These are phyloP conservation scores for Knufia fluminis DNA, from an alignment of 2,329 filamentous ascomycete genomes.

Conservation along the genomic window DNA sequence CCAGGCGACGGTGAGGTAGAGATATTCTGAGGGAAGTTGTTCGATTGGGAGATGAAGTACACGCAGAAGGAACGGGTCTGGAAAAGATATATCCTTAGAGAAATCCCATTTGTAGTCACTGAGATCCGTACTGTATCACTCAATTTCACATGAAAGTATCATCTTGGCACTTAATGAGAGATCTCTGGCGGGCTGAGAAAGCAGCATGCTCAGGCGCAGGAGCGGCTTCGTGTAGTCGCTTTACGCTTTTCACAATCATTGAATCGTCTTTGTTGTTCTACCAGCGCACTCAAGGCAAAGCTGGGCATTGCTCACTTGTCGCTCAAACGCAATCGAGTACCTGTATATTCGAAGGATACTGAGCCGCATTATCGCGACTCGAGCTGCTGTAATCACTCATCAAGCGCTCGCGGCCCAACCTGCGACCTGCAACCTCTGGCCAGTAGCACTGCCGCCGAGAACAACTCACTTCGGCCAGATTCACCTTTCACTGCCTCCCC, in stretches of 20 bases:
- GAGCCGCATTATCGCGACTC: neutral
- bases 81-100: no score
- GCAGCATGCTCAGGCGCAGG: conserved; percentile 2
- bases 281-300: neutral
- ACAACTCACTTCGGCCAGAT: neutral
- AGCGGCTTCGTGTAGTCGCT: neutral
- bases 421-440: neutral
- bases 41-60: no score
- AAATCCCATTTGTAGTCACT: no score
- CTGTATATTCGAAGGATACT: neutral
- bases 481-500: neutral
- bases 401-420: conserved; percentile 8
- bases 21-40: neutral
- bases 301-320: neutral
- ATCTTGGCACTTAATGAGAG: neutral
- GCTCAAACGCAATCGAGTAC: neutral
- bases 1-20: neutral
- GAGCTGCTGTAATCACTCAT: neutral
- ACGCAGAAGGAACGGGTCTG: no score
- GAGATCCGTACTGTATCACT: no score
- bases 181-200: neutral
- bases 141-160: no score
- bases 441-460: neutral
- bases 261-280: neutral
- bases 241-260: neutral